Base-by-base conservation (phyloP, 805 yeast species). In the Jamesozyma rosinii region DNA sequence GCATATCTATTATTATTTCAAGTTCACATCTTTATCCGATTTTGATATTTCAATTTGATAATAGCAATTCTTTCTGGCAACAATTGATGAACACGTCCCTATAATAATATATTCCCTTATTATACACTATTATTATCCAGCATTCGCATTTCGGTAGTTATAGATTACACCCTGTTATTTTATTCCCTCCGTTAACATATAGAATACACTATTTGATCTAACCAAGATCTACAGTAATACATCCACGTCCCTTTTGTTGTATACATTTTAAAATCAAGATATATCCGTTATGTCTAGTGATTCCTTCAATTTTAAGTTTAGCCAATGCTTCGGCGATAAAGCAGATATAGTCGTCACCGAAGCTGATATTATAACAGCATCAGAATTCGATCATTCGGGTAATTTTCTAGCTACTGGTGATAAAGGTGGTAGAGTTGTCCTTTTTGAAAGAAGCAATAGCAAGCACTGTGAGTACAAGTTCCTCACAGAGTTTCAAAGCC, bases 321-420 rank as follows among this genome's bases (percentile, higher is more conserved):
- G 95, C 54, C 97, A 89, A 65, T 92, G 99, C 65, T 92, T 92
- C 72, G 99, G 99, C 50, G 98, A 92, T 65, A 92, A 94, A 65
- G 95, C 95, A 38, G 99, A 92, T 63, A 83, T 89, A 45, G 97
- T 90, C 52, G 86, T 89, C 57, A 88, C 96, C 2, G 97, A 89
- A 60, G 96, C 97, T 3, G 99, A 92, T 64, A 89, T 92, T 59
- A 92, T 92, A 49, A 84, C 96, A 17, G 86, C 98, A 2, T 97
- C 92, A 34, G 97, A 92, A 67, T 92, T 92, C 58, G 96, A 92
- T 63, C 84, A 81, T 59, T 77, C 92, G 6, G 99, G 99, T 40
- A 88, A 92, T 60, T 92, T 82, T 59, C 69, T 92, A 45, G 99
- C 98, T 47, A 92, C 98, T 1, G 99, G 99, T 49, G 99, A 92